Base-by-base conservation (phyloP, 768 basidiomycete genomes). In the Thelephora ganbajun region DNA sequence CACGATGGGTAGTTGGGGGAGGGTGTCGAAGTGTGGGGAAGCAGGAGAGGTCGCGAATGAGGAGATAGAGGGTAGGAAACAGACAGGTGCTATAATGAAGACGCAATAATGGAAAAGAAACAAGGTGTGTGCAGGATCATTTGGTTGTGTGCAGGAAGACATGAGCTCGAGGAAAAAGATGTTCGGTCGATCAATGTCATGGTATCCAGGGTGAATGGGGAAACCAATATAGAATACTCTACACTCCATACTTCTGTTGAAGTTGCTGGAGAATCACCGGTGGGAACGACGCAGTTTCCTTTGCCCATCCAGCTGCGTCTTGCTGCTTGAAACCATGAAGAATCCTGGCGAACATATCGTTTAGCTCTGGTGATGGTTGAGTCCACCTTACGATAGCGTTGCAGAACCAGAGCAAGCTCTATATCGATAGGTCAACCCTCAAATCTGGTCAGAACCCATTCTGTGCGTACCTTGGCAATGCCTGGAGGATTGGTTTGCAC, bases 401-500 rank as follows among this genome's bases (percentile, higher is more conserved):
- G 65, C 94, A 94, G 79, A 99, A 98, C 85, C 87, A 98, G 47
- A 94, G 65, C 53, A 98, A 70, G 57, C 87, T 87, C 94, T 98
- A 62, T 11, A 45, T 43, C 23, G 11, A 53, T 53, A 61, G 61
- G 63, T 22, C 43, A 36, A 14, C 18, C 26, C 1, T 1, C 7
- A 62, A 50, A 0, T 20, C 6, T 23, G 1, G 19, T 6, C 6
- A 37, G 35, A 14, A 23, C 44, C 11, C 33, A 22, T 34, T 35
- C 12, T 35, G n/a, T 14, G 5, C 80, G 51, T 48, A 86, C 92
- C 78, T 91, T 91, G 37, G 88, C 78, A 50, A 97, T 89, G 2
- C 94, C 96, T 51, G 78, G 77, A 14, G 96, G 96, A 61, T 99
- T 99, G 26, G 79, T 79, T 64, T 93, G 89, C 51, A 98, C 90